Evolutionary conservation across 2,329 filamentous ascomycete species (phyloP).

Genomic region (Leptographium flavum): DNA sequence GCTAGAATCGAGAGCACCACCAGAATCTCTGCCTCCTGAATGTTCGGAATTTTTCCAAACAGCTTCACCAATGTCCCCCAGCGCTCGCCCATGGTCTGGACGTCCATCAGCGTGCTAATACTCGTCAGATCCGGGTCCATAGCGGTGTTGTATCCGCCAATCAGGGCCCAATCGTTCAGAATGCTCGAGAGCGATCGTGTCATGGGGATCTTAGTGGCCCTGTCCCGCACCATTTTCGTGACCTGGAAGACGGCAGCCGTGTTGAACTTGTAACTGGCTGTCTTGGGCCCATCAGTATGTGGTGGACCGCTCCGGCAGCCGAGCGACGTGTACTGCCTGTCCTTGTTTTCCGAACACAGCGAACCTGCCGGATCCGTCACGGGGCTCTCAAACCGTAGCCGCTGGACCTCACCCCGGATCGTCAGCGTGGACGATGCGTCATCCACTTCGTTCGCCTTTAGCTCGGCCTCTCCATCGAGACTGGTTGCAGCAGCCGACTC

Average conservation of each 20-base stretch:
- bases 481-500: not conserved
- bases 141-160: not conserved
- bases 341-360: not conserved
- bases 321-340: conserved; percentile 1
- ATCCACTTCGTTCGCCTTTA: not conserved
- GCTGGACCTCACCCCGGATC: conserved; percentile 5
- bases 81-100: conserved; percentile 1
- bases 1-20: conserved; percentile 15
- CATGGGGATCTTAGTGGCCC: not conserved
- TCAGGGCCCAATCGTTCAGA: not conserved
- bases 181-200: not conserved
- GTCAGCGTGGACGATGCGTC: not conserved
- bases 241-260: not conserved
- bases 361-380: not conserved
- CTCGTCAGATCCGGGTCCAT: not conserved
- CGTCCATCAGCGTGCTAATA: not conserved
- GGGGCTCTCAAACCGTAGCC: conserved; percentile 5
- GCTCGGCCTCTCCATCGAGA: not conserved
- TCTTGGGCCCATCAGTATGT: not conserved
- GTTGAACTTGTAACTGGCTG: not conserved
- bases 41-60: conserved; percentile 1
- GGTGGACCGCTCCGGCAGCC: not conserved
- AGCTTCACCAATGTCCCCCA: conserved; percentile 15
- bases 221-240: not conserved
- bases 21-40: conserved; percentile 11